phyloP scores from a whole-genome alignment of 1,139 yeast genomes.

The Lipomyces yarrowii region DNA sequence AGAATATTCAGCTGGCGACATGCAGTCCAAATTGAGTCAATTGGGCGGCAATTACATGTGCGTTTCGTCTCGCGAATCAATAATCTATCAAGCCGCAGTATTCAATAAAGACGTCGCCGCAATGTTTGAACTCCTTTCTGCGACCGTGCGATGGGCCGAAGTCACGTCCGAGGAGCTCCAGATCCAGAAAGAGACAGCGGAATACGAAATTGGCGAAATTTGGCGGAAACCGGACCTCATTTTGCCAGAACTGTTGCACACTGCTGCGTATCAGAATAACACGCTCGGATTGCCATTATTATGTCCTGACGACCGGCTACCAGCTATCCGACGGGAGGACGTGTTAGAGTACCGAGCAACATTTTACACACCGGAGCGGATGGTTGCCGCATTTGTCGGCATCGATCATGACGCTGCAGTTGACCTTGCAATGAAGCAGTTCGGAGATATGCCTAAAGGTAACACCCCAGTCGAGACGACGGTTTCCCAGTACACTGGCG shows the following conservation, averaged over 20 bases:
- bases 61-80: constrained; percentile 86
- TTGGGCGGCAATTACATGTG: constrained; percentile 96
- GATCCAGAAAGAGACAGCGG: constrained; percentile 74
- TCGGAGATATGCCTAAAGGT: constrained; percentile 59
- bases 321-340: constrained; percentile 55
- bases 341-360: constrained; percentile 64
- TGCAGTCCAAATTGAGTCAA: constrained; percentile 74
- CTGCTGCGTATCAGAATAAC: constrained; percentile 69
- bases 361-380: constrained; percentile 78
- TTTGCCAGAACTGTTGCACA: constrained; percentile 84
- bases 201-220: constrained; percentile 80
- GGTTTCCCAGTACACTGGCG: constrained; percentile 70
- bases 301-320: constrained; percentile 73
- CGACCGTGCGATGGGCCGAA: constrained; percentile 73
- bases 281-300: constrained; percentile 86
- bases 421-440: constrained; percentile 59
- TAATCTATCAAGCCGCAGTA: constrained; percentile 92
- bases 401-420: constrained; percentile 72
- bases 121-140: constrained; percentile 80
- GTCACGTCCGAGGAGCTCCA: constrained; percentile 69
- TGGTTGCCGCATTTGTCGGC: constrained; percentile 89
- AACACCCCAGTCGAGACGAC: constrained; percentile 28
- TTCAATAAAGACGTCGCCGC: constrained; percentile 82
- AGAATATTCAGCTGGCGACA: constrained; percentile 61
- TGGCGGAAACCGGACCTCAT: constrained; percentile 83